A percentile compares a stretch with the other conserved stretches of the same genome.
Conservation (phyloP, 768 basidiomycete genomes). For the Xerocomus spinulosus region DNA sequence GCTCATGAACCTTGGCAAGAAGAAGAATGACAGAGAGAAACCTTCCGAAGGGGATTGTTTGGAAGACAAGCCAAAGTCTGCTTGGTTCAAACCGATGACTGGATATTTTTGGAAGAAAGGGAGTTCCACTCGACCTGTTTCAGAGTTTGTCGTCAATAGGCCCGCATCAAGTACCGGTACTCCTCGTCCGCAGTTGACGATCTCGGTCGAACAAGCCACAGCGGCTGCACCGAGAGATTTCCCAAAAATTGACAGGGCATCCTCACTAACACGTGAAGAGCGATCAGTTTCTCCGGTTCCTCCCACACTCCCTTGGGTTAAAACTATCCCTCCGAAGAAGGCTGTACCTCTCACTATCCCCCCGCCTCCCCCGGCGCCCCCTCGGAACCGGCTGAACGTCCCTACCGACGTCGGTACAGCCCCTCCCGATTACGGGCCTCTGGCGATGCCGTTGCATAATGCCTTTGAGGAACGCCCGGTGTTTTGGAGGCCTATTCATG, state of each 20-base stretch:
- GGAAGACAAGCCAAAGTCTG: constrained; percentile 22
- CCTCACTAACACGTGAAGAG: constrained; percentile 22
- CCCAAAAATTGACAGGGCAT: constrained; percentile 28
- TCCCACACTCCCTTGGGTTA: constrained; percentile 24
- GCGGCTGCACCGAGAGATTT: constrained; percentile 21
- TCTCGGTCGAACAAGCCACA: constrained; percentile 42
- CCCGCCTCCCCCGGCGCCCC: constrained; percentile 29
- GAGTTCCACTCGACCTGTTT: constrained; percentile 1
- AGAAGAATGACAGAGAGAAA: constrained; percentile 32
- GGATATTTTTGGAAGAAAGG: constrained; percentile 27
- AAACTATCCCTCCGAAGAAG: constrained; percentile 21
- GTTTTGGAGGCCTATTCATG: constrained; percentile 14
- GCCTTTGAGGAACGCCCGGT: constrained; percentile 30
- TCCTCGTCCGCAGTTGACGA: constrained; percentile 36
- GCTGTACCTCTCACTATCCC: constrained; percentile 34
- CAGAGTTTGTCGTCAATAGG: constrained; percentile 20
- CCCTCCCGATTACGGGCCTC: constrained; percentile 20
- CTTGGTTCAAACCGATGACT: constrained; percentile 38
- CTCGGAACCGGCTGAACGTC: constrained; percentile 31
- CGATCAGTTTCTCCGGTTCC: constrained; percentile 31
- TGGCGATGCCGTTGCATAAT: constrained; percentile 41
- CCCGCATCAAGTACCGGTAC: constrained; percentile 10
- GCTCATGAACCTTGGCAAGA: constrained; percentile 44
- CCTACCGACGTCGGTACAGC: constrained; percentile 33
- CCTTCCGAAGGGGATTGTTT: constrained; percentile 16